Base-by-base conservation (phyloP, 192 early-diverging fungal species). In the Mortierella antarctica region DNA sequence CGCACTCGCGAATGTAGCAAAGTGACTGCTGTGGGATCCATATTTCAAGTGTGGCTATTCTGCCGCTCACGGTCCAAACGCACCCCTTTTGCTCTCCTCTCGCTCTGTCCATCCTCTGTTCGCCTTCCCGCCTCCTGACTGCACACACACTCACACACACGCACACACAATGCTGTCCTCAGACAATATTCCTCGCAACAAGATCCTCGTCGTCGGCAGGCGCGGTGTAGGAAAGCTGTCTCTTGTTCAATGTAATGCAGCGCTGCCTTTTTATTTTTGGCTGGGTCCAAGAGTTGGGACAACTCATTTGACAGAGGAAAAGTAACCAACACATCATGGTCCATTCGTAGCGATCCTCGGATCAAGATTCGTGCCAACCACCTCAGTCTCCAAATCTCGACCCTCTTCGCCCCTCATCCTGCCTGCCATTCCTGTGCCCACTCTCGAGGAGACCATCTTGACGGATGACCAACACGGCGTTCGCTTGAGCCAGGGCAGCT, bases 181-280 rank as follows among this genome's bases (percentile, higher is more conserved):
- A 7, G 65, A 67, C 52, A 71, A 52, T 44, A 62, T 54, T 20
- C 58, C 76, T n/a, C 84, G 84, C 67, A 85, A 90, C 81, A 91
- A 89, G 71, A 90, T 91, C 48, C 78, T 91, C 17, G 85, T 90
- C 40, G 83, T 87, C 53, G 88, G 89, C 62, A 83, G 74, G 20
- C 71, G 73, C 18, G 86, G 86, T 23, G 86, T 84, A 12, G 83
- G 79, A 11, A 90, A 89, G 46, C 67, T 86, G 8, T 80, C 82
- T 15, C 55, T 90, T 44, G 83, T 91, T 13, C 85, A 88, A 74
- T 75, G 89, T 90, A 88, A 31, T 31, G 31, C 17, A 41, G n/a
- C 49, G 12, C 17, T 74, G 20, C 23, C 14, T 51, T 51, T 8
- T 44, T 53, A 0, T 41, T 11, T 51, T 23, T 31, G 31, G 31